These are phyloP conservation scores for Monilinia fructigena DNA, from an alignment of 2,329 filamentous ascomycete genomes.

Conservation along the genomic window DNA sequence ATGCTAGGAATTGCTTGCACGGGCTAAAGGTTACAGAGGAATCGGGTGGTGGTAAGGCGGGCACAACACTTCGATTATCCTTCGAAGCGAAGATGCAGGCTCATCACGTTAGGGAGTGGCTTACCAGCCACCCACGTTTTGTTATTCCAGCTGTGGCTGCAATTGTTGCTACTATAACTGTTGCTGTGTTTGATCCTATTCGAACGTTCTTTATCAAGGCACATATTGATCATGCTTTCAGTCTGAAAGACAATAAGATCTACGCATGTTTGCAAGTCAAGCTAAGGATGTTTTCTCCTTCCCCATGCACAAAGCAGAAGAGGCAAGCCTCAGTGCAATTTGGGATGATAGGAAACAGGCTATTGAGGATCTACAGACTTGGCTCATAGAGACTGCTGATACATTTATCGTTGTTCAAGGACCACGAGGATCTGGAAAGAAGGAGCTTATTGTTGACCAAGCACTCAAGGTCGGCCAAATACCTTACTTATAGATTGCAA, in stretches of 20 bases:
- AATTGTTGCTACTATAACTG: slow-evolving; percentile 76
- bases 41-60: slow-evolving; percentile 69
- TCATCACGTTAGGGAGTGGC: slow-evolving; percentile 83
- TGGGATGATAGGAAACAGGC: slow-evolving; percentile 60
- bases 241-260: slow-evolving; percentile 68
- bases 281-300: slow-evolving; percentile 65
- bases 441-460: slow-evolving; percentile 82
- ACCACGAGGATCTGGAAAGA: slow-evolving; percentile 86
- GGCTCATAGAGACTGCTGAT: slow-evolving; percentile 83
- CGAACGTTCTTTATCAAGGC: slow-evolving; percentile 88
- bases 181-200: slow-evolving; percentile 90
- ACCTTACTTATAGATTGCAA: slow-evolving; percentile 91
- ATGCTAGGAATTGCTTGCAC: slow-evolving; percentile 67
- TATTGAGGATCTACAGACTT: slow-evolving; percentile 78
- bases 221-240: slow-evolving; percentile 76
- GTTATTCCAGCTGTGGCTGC: slow-evolving; percentile 82
- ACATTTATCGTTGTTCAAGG: slow-evolving; percentile 95
- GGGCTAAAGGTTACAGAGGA: slow-evolving; percentile 70
- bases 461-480: slow-evolving; percentile 71
- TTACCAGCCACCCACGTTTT: slow-evolving; percentile 73
- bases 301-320: slow-evolving; percentile 55
- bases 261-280: slow-evolving; percentile 77
- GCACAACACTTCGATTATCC: slow-evolving; percentile 75
- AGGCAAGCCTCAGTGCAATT: slow-evolving; percentile 72
- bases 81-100: slow-evolving; percentile 78